Evolutionary conservation across 768 basidiomycete species (phyloP).

Genomic region (Rhizopogon vesiculosus): DNA sequence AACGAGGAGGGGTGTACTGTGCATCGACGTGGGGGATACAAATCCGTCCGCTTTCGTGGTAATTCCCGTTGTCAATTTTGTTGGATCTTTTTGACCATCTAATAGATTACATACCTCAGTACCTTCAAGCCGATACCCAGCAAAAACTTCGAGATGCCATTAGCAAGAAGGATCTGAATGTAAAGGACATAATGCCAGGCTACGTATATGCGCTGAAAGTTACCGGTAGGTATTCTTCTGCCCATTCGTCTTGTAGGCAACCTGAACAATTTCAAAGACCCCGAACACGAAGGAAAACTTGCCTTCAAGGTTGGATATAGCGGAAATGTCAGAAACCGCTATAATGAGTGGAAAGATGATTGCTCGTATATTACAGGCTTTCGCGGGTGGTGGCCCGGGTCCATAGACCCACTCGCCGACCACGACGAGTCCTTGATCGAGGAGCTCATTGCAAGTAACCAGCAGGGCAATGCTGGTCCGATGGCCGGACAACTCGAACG

Average conservation of each 20-base stretch:
- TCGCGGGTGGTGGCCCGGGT: slow-evolving; percentile 71
- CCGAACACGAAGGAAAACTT: slow-evolving; percentile 33
- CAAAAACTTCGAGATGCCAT: slow-evolving; percentile 48
- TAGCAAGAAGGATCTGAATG: slow-evolving; percentile 41
- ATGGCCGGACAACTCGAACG: slow-evolving; percentile 74
- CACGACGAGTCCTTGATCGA: too few species aligned
- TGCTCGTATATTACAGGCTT: slow-evolving; percentile 74
- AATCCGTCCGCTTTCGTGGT: slow-evolving; percentile 58
- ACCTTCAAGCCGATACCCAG: slow-evolving; percentile 58
- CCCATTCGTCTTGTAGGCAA: not conserved
- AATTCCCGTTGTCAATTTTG: slow-evolving; percentile 6
- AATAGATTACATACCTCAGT: slow-evolving; percentile 66
- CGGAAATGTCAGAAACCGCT: slow-evolving; percentile 62
- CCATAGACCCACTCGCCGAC: too few species aligned
- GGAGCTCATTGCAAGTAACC: not conserved
- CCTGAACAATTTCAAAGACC: slow-evolving; percentile 18
- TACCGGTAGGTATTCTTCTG: slow-evolving; percentile 8
- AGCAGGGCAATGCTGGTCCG: slow-evolving; percentile 53
- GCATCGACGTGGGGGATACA: slow-evolving; percentile 28
- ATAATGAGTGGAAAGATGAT: slow-evolving; percentile 77
- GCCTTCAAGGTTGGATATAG: slow-evolving; percentile 79
- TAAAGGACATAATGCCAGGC: slow-evolving; percentile 47
- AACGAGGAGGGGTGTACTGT: slow-evolving; percentile 36
- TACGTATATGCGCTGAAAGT: slow-evolving; percentile 73
- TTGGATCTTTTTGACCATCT: slow-evolving; percentile 4